Base-by-base conservation (phyloP, 73 alveolate genomes). In the Symbiodinium pilosum region DNA sequence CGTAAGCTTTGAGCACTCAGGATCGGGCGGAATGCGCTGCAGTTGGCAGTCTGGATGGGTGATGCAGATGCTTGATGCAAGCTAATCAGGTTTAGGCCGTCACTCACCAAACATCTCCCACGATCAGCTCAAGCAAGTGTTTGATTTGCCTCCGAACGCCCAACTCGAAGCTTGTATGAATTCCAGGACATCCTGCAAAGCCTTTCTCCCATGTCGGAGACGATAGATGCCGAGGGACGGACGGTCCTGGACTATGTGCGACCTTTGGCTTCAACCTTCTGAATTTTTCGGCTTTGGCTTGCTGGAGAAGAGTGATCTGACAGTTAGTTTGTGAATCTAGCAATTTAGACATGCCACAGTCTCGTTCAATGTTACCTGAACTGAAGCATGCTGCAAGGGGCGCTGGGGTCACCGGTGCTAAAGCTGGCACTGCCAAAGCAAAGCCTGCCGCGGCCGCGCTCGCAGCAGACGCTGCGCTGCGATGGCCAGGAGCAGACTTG, bases 31-130 rank as follows among this genome's bases (percentile, higher is more conserved):
- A 91, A 42, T 32, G 40, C 81, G 41, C 81, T 39, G 14, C 97
- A 91, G 97, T 40, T 91, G 83, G 97, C 97, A 4, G 54, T 91
- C 40, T 91, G 77, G 83, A 68, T 69, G 88, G 97, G 97, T 30
- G 89, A 91, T 43, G 81, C 97, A 24, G 97, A 30, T 16, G 36
- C 88, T 43, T 89, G 95, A 87, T 36, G 16, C 59, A 9, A 9
- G 59, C 14, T 47, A n/a, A n/a, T n/a, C n/a, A n/a, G n/a, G n/a
- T n/a, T n/a, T n/a, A n/a, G n/a, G n/a, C n/a, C n/a, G n/a, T n/a
- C n/a, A n/a, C n/a, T n/a, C n/a, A n/a, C n/a, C n/a, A n/a, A n/a
- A n/a, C n/a, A n/a, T n/a, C n/a, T n/a, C n/a, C n/a, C n/a, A n/a
- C n/a, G n/a, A n/a, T n/a, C n/a, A n/a, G n/a, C n/a, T n/a, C n/a